Base-by-base conservation (phyloP, 371 early-diverging fungal species). In the Rhizopus delemar region DNA sequence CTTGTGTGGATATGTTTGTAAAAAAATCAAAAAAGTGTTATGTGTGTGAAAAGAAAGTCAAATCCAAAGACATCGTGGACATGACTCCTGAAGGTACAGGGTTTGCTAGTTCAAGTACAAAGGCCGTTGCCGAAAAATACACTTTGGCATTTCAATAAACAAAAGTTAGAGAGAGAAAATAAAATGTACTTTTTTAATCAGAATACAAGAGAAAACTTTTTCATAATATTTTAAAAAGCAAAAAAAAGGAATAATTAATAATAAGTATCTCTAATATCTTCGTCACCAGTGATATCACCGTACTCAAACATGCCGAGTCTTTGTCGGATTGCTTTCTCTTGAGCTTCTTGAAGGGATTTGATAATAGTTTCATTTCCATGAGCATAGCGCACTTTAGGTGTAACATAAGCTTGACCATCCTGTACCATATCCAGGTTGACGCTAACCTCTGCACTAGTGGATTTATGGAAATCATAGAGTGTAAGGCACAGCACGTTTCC, bases 1-100 rank as follows among this genome's bases (percentile, higher is more conserved):
- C 75, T 22, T 97, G 97, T 62, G 77, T 85, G 36, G 68, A 71
- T 50, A 84, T 86, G 69, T 96, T 95, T 86, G 87, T 96, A 5
- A 80, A 81, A 53, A 80, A 82, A 41, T 68, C 89, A 2, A 79
- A 84, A 51, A 82, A 73, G 48, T 97, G 97, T 61, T 89, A 88
- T 73, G 87, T 91, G 5, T 97, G 97, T 55, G 91, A 92, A 22
- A 69, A 56, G 11, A 89, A 86, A 56, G 78, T 83, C 15, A 82
- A 86, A 48, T 80, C 83, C 9, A 86, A 86, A 52, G 93, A 94
- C 57, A 81, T 93, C 46, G 69, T 94, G 5, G 70, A 80, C 34
- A 78, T 97, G 79, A 78, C 80, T 13, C 81, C 86, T 1, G 97
- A 97, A 63, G 96, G 96, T 33, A 91, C 95, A 4, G 95, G 93